Evolutionary conservation across 345 rosid species (phyloP), one percentile per base, ranked within the genome.

Genomic region (Zanthoxylum bungeanum): DNA sequence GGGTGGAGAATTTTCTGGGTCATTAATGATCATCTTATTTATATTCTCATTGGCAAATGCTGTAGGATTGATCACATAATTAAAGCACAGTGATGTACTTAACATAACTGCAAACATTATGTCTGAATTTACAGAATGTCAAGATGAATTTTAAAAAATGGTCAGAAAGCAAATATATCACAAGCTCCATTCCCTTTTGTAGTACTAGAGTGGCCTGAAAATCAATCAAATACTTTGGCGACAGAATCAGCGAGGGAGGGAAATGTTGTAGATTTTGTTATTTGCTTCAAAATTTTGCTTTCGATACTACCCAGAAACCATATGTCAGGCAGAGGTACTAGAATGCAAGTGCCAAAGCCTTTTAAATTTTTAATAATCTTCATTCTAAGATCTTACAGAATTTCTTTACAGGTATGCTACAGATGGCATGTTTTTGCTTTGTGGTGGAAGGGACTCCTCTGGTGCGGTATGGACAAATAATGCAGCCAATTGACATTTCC

Each of bases 391-490:
- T 72, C 66, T 79, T 55, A 44, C 66, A 49, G 21, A 40, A 52
- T 70, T 62, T 44, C 49, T 66, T 51, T 72, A 30, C 76, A 95
- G 99, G 98, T 95, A 95, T 86, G 99, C 98, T 63, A 88, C 94
- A 30, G 98, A 95, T 72, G 98, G 99, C 78, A 95, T 95, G 99
- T 87, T 92, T 81, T 82, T 95, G 82, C 99, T 92, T 80, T 95
- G 98, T 44, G 99, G 99, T 77, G 99, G 99, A 68, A 87, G 99
- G 82, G 98, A 95, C 60, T 50, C 89, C 53, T 79, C 85, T 77
- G 99, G 99, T 60, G 82, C 57, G 88, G 99, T 95, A 95, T 73
- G 66, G 70, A 44, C n/a, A 49, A 36, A 42, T 53, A 64, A 14
- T 63, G 55, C 28, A 58, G 62, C 69, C 25, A 16, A 46, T 70